These are phyloP conservation scores for Luffa acutangula DNA, from an alignment of 306 rosid species.

Conservation along the genomic window DNA sequence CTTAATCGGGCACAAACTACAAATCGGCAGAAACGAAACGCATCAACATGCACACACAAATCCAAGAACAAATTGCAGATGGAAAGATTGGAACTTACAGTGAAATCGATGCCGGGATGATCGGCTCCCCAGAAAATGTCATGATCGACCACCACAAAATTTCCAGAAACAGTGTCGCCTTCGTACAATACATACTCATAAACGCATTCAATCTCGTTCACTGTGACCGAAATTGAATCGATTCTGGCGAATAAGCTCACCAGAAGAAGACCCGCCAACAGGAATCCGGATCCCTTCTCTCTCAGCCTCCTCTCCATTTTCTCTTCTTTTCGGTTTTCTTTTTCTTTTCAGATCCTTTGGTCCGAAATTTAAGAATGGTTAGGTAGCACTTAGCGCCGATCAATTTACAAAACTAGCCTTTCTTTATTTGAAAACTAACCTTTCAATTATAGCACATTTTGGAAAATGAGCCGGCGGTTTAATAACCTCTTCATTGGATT, in stretches of 20 bases:
- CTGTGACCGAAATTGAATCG: constrained; percentile 69
- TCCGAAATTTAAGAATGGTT: background rate
- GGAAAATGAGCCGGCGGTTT: background rate
- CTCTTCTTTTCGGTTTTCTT: background rate
- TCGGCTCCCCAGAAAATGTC: constrained; percentile 90
- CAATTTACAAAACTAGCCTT: background rate
- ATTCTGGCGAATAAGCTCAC: constrained; percentile 37
- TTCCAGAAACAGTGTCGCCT: constrained; percentile 72
- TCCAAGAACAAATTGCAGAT: background rate
- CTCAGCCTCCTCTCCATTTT: constrained; percentile 32
- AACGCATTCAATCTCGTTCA: constrained; percentile 75
- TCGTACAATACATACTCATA: constrained; percentile 86
- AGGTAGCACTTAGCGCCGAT: background rate
- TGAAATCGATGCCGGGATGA: constrained; percentile 91
- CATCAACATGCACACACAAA: background rate
- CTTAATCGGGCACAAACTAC: background rate
- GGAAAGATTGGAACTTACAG: constrained; percentile 24
- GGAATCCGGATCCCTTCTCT: constrained; percentile 17
- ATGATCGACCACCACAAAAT: constrained; percentile 89
- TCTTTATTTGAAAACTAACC: background rate
- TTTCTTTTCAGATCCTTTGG: background rate
- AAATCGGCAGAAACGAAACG: background rate
- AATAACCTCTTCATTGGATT: background rate
- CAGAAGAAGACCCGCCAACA: constrained; percentile 32
- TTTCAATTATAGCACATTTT: background rate